Conservation (phyloP, 257 asterid genomes). For the Schizonepeta tenuifolia region DNA sequence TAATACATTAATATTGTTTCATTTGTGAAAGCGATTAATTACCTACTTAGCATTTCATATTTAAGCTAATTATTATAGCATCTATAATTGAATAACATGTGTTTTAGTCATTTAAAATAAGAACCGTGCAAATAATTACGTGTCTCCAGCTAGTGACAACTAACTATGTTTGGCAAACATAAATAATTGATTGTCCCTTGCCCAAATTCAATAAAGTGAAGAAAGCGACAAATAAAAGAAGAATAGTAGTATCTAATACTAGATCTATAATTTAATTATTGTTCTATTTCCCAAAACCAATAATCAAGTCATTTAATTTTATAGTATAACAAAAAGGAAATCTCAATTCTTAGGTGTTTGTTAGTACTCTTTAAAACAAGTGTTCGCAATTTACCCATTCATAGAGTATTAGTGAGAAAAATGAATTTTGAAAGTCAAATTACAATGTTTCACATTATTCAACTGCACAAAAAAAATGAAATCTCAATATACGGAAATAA, state of each 20-base stretch:
- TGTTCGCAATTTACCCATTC: too few relatives aligned
- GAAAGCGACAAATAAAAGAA: not conserved
- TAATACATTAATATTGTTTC: not conserved
- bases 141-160: conserved; percentile 37
- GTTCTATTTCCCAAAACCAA: not conserved
- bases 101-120: not conserved
- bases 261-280: not conserved
- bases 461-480: not conserved
- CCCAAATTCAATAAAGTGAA: conserved; percentile 5
- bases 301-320: not conserved
- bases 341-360: not conserved
- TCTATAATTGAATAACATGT: not conserved
- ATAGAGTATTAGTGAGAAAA: not conserved
- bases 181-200: conserved; percentile 10
- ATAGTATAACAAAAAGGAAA: not conserved
- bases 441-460: not conserved
- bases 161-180: conserved; percentile 18
- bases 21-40: not conserved
- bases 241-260: not conserved
- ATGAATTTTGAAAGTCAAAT: too few relatives aligned
- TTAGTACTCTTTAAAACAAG: not conserved
- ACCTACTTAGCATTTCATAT: not conserved
- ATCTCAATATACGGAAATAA: not conserved
- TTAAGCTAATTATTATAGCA: not conserved
- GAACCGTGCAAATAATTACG: not conserved